These are phyloP conservation scores for Gossypium raimondii DNA, from an alignment of 345 rosid genomes.

Conservation along the genomic window DNA sequence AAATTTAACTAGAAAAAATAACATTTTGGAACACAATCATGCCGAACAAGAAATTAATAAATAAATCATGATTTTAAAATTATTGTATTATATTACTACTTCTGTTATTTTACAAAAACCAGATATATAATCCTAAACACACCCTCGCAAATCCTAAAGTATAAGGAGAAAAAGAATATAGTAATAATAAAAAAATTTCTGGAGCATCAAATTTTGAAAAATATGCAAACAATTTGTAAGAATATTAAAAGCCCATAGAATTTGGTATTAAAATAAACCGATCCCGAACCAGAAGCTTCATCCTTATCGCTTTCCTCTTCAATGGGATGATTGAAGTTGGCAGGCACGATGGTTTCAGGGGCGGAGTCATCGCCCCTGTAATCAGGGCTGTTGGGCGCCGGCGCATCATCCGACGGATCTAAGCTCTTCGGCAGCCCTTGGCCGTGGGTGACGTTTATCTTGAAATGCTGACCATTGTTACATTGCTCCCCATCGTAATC, in stretches of 20 bases:
- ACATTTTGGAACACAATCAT: no score
- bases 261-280: constrained; percentile 27
- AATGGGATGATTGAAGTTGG: constrained; percentile 61
- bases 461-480: constrained; percentile 56
- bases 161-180: not conserved
- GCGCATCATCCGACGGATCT: constrained; percentile 49
- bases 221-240: constrained; percentile 23
- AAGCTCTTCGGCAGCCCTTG: constrained; percentile 62
- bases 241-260: constrained; percentile 26
- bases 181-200: not conserved
- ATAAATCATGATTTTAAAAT: not conserved
- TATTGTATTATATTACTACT: not conserved
- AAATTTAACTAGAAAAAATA: no score
- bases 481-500: constrained; percentile 93
- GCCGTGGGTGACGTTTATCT: constrained; percentile 72
- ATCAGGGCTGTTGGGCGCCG: constrained; percentile 52
- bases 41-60: not conserved
- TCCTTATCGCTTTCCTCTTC: constrained; percentile 33
- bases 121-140: constrained; percentile 5
- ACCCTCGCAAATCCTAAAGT: not conserved
- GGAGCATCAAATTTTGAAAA: constrained; percentile 7
- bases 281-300: constrained; percentile 33
- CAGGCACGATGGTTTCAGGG: constrained; percentile 71
- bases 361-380: constrained; percentile 51
- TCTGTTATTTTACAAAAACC: not conserved